Percentiles rank a stretch among this genome's conserved stretches.
Evolutionary conservation across 2,329 filamentous ascomycete genomes (phyloP).

Genomic region (Graphilbum sp.): DNA sequence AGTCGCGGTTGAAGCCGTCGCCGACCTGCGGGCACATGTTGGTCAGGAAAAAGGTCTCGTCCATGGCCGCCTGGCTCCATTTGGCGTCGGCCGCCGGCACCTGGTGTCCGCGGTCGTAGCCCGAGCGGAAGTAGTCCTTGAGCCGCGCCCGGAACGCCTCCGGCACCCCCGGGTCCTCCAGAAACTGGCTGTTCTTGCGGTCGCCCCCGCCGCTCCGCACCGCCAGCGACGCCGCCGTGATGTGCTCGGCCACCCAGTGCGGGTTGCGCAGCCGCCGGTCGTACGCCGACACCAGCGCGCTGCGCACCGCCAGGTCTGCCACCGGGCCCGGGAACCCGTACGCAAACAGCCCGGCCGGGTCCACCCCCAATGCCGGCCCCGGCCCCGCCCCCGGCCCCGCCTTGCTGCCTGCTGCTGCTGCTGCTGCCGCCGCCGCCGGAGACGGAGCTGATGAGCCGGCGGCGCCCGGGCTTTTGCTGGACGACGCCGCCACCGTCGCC

Average conservation of each 20-base stretch:
- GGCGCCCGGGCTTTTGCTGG: no score
- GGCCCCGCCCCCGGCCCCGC: slow-evolving; percentile 11
- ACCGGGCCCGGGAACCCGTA: slow-evolving; percentile 89
- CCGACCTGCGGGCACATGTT: slow-evolving; percentile 99
- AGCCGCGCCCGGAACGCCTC: slow-evolving; percentile 77
- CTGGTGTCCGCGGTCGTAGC: slow-evolving; percentile 93
- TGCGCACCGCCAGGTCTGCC: slow-evolving; percentile 60
- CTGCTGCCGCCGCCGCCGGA: slow-evolving; percentile 41
- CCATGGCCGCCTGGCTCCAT: slow-evolving; percentile 88
- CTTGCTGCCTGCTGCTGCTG: slow-evolving; percentile 14
- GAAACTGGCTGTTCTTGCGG: slow-evolving; percentile 66
- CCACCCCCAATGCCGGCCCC: slow-evolving; percentile 32
- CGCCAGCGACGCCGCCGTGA: slow-evolving; percentile 72
- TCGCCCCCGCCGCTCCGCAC: slow-evolving; percentile 48
- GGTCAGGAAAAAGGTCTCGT: slow-evolving; percentile 79
- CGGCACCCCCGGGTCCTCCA: slow-evolving; percentile 67
- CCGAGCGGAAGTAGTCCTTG: slow-evolving; percentile 86
- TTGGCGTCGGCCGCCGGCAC: slow-evolving; percentile 92
- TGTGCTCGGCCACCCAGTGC: slow-evolving; percentile 90
- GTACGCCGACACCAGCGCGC: slow-evolving; percentile 70
- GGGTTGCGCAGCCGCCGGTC: slow-evolving; percentile 86
- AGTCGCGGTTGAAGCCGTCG: slow-evolving; percentile 96
- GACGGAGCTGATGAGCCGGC: no score
- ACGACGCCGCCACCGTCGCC: slow-evolving; percentile 46
- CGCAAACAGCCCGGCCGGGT: slow-evolving; percentile 62